Evolutionary conservation across 2,329 filamentous ascomycete genomes (phyloP).

Genomic region (Clonostachys sp.): DNA sequence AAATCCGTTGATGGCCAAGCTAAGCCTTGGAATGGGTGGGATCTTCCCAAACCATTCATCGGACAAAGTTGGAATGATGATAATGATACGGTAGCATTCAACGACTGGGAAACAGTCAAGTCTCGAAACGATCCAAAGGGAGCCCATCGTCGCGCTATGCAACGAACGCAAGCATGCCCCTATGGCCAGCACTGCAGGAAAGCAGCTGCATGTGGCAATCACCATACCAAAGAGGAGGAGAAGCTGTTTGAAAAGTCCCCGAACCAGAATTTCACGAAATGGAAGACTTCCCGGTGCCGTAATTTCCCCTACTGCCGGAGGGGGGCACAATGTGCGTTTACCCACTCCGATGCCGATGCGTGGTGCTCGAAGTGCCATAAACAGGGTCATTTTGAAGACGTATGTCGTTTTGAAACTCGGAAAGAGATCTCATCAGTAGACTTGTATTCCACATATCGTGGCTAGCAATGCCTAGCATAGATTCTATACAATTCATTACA

Average conservation of each 20-base stretch:
- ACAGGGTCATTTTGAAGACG: no score
- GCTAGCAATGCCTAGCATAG: no score
- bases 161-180: conserved; percentile 1
- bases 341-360: no score
- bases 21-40: no score
- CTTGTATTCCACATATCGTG: no score
- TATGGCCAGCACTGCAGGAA: conserved; percentile 4
- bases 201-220: conserved; percentile 2
- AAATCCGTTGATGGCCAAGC: no score
- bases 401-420: no score
- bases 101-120: neutral
- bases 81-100: neutral
- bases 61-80: neutral
- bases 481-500: no score
- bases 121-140: neutral
- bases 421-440: no score
- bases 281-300: conserved; percentile 2
- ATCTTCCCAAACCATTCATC: neutral
- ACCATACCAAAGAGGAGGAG: conserved; percentile 1
- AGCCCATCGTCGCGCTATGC: neutral
- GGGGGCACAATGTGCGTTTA: no score
- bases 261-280: conserved; percentile 2
- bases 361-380: no score
- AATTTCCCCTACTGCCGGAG: no score
- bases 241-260: neutral